Percentiles rank a stretch among this genome's conserved stretches.
Conservation (phyloP, 2,329 filamentous ascomycete species). For the Beauveria bassiana region DNA sequence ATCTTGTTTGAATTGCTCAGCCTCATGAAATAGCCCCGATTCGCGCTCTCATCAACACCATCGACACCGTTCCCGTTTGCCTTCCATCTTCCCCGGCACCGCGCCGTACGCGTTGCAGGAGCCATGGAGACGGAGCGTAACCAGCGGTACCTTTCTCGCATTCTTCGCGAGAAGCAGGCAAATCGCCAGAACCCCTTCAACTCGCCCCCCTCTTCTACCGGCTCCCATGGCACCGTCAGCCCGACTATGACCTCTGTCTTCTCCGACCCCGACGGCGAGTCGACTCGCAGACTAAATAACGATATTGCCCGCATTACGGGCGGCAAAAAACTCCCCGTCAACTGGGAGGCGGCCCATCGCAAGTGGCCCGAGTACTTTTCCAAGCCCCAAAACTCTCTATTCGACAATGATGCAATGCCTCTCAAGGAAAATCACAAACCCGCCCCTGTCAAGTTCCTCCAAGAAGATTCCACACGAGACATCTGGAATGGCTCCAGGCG, state of each 20-base stretch:
- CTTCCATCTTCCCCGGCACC: conserved; percentile 3
- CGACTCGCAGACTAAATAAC: conserved; percentile 42
- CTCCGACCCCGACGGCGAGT: conserved; percentile 45
- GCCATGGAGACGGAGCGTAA: conserved; percentile 35
- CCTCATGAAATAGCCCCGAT: not conserved
- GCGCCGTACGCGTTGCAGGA: conserved; percentile 18
- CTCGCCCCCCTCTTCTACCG: conserved; percentile 50
- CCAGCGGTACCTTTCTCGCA: conserved; percentile 38
- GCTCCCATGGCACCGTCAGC: conserved; percentile 49
- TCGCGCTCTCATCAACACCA: not conserved
- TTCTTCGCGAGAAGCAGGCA: conserved; percentile 44
- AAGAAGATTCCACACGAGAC: conserved; percentile 36
- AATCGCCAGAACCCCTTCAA: conserved; percentile 50
- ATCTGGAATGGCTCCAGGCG: conserved; percentile 32
- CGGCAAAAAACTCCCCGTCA: conserved; percentile 31
- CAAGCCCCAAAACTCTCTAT: conserved; percentile 28
- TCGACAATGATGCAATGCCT: conserved; percentile 27
- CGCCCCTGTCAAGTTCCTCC: conserved; percentile 21
- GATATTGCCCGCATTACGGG: conserved; percentile 38
- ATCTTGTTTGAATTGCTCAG: conserved; percentile 2
- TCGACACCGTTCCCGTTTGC: not conserved
- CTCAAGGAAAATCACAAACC: conserved; percentile 40
- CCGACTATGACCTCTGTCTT: conserved; percentile 46
- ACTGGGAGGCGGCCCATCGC: conserved; percentile 39
- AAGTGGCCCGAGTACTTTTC: conserved; percentile 46